Percentiles rank a stretch among this genome's conserved stretches.
These are phyloP conservation scores for Mycena rosella DNA, from an alignment of 768 basidiomycete genomes.

Conservation along the genomic window DNA sequence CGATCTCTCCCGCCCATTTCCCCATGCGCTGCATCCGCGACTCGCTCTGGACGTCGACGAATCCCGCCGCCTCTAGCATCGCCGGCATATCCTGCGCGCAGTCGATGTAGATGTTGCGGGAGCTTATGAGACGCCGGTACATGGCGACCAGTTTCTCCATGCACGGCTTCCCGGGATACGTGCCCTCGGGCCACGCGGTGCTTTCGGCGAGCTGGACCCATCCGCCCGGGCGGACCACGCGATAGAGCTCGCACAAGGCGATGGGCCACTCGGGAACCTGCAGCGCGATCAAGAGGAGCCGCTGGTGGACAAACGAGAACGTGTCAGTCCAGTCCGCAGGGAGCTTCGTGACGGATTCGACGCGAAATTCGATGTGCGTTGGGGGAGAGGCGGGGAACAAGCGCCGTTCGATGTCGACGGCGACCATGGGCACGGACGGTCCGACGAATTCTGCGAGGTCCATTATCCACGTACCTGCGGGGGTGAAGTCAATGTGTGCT, in stretches of 20 bases:
- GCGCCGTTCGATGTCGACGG: conserved; percentile 24
- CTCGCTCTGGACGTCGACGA: conserved; percentile 31
- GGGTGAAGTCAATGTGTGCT: too few relatives aligned
- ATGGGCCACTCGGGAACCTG: conserved; percentile 21
- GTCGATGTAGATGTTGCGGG: conserved; percentile 24
- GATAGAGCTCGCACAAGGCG: conserved; percentile 30
- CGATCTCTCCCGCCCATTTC: conserved; percentile 25
- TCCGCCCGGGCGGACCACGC: conserved; percentile 34
- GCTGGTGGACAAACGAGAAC: conserved; percentile 36
- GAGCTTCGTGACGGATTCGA: conserved; percentile 21
- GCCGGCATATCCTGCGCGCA: conserved; percentile 25
- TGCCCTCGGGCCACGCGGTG: conserved; percentile 14
- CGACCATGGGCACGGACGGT: conserved; percentile 32
- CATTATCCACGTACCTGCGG: conserved; percentile 14
- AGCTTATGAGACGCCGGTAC: conserved; percentile 16
- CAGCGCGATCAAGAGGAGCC: conserved; percentile 30
- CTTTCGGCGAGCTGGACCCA: conserved; percentile 34
- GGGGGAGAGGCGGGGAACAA: conserved; percentile 24
- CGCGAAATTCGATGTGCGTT: conserved; percentile 22
- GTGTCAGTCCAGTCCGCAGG: conserved; percentile 30
- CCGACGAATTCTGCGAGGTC: conserved; percentile 24
- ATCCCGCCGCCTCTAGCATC: conserved; percentile 36
- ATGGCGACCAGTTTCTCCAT: conserved; percentile 19
- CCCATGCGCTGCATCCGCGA: conserved; percentile 32
- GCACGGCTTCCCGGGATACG: conserved; percentile 23